Evolutionary conservation across 306 rosid species (phyloP), one percentile per base, ranked within the genome.

Genomic region (Corylus avellana): DNA sequence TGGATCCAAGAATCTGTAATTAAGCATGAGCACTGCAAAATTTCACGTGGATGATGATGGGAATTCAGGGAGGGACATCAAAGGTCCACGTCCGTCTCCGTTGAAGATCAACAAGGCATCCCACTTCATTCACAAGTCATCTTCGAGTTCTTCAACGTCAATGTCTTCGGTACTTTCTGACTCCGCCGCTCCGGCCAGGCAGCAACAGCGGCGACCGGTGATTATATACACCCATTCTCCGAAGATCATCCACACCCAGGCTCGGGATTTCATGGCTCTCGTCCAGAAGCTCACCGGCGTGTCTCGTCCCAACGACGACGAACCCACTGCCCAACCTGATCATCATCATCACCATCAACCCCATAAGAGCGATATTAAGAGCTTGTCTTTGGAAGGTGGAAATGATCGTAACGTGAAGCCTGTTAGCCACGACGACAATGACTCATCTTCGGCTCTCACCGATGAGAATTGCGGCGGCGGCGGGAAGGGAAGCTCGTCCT

Each of bases 271-370:
- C 88, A 92, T 91, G 98, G 87, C 94, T 37, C 78, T 95, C 18
- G 98, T 95, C 35, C 98, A 95, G 22, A 91, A 87, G 70, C 98
- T 95, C 62, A 95, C 98, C 7, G 98, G 98, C 16, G 74, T 18
- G 78, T 81, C 89, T 0, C 39, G 59, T 12, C 50, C 87, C 39
- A 59, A 61, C 2, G 25, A 72, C 50, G 69, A 46, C n/a, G 18
- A 48, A 79, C 57, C 35, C 18, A 44, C 7, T 3, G 46, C n/a
- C 2, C 12, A 7, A 20, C 50, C 58, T 5, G 44, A 53, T 50
- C 46, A 50, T 3, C 72, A 35, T 2, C 48, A 68, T 8, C 77
- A 73, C 12, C 44, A 50, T 3, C 72, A 35, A 2, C 48, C 74
- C 12, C 77, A 73, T 17, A 79, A 80, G 50, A 55, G 53, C 3